Evolutionary conservation across 176 grass and related monocot species (phyloP), one percentile per base, ranked within the genome.

Genomic region (Oryza glaberrima): DNA sequence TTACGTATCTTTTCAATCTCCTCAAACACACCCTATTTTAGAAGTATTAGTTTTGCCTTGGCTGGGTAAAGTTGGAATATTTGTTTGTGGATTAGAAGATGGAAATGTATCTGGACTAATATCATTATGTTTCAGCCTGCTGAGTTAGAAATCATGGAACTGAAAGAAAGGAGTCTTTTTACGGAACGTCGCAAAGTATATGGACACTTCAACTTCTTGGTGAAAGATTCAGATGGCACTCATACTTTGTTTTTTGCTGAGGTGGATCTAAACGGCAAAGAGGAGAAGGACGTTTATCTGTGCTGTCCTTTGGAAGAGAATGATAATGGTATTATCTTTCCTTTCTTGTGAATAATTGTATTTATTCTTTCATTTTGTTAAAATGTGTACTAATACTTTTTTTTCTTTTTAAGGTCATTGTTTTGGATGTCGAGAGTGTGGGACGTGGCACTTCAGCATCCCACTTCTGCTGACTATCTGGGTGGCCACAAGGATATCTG

Each of bases 121-220:
- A 10, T 6, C 32, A 17, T 17, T 49, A 23, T 74, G 7, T 77
- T 61, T 22, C 75, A 77, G 75, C 32, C 16, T 13, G 6, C 5
- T 41, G 52, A 77, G 32, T 77, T 61, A 23, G 72, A 74, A 74
- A 16, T 74, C 28, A 34, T 74, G 13, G 72, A 74, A 49, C 23
- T 28, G 72, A 74, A 61, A 61, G 32, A 48, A 1, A 78, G 58
- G 14, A 78, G 65, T 25, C 4, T 17, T 45, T 14, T 65, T 17
- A 1, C 9, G 64, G 76, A 52, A 61, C 7, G 17, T 3, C 0
- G 3, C 5, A 40, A 14, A 45, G n/a, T 22, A 46, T 65, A 28
- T 19, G 60, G 34, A 22, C 76, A 78, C 22, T 78, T 63, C 58
- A 78, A 78, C 38, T 78, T 78, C 44, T 4, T 78, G 58, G 76